These are phyloP conservation scores for Trichoderma atrobrunneum DNA, from an alignment of 2,329 filamentous ascomycete genomes.

Conservation along the genomic window DNA sequence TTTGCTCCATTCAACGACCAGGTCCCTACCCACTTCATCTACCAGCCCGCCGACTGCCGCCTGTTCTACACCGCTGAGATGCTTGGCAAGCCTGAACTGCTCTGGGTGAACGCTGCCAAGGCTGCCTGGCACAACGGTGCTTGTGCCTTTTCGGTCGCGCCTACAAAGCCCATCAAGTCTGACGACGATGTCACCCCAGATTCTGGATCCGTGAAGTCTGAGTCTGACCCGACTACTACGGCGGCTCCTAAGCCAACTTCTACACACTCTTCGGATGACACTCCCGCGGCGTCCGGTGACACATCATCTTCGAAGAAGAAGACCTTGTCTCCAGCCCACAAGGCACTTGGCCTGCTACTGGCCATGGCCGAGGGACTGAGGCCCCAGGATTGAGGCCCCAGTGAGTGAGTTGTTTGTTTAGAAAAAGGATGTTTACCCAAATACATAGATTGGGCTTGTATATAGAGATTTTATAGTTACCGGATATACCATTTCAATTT, in stretches of 20 bases:
- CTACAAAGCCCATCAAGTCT: background rate
- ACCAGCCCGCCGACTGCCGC: constrained; percentile 56
- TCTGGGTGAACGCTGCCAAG: constrained; percentile 42
- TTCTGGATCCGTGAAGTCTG: background rate
- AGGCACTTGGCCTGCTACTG: constrained; percentile 6
- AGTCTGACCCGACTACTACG: background rate
- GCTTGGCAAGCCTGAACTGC: constrained; percentile 31
- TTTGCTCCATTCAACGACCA: constrained; percentile 31
- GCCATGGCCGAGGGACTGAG: constrained; percentile 7
- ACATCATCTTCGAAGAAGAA: background rate
- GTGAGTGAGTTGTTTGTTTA: background rate
- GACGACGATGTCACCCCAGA: background rate
- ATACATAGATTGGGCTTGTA: background rate
- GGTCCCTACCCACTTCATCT: constrained; percentile 55
- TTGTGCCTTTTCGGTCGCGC: background rate
- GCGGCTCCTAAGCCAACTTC: background rate
- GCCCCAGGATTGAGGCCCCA: background rate
- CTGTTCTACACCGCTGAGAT: constrained; percentile 55
- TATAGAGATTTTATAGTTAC: background rate
- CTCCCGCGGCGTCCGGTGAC: background rate
- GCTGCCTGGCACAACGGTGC: constrained; percentile 11
- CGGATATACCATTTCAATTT: constrained; percentile 5
- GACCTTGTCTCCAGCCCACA: constrained; percentile 4
- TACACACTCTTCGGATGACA: background rate
- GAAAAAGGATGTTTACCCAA: background rate